These are phyloP conservation scores for Lipomyces yamadae DNA, from an alignment of 805 yeast genomes.

Conservation along the genomic window DNA sequence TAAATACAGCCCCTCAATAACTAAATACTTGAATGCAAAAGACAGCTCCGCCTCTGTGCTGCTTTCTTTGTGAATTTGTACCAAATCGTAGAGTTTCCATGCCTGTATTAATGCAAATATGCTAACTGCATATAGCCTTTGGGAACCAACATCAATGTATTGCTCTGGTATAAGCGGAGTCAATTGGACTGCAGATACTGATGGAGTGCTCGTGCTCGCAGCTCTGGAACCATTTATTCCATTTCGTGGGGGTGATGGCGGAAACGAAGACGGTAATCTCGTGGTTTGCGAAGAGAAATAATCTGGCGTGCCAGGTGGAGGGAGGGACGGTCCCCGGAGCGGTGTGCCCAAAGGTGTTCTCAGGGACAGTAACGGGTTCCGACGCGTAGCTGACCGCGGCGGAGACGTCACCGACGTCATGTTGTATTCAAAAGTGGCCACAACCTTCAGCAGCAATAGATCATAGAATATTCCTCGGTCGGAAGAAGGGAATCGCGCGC, in stretches of 20 bases:
- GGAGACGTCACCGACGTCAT: conserved; percentile 17
- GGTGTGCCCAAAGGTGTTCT: background rate
- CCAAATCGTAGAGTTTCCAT: conserved; percentile 78
- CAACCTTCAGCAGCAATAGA: background rate
- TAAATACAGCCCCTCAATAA: conserved; percentile 72
- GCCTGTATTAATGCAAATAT: conserved; percentile 76
- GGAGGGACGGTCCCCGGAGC: conserved; percentile 10
- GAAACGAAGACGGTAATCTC: conserved; percentile 32
- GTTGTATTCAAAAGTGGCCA: background rate
- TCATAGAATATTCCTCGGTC: background rate
- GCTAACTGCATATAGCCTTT: conserved; percentile 68
- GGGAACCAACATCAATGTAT: conserved; percentile 74
- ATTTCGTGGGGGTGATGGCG: conserved; percentile 30
- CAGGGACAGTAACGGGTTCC: background rate
- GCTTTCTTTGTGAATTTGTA: conserved; percentile 58
- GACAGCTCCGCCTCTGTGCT: conserved; percentile 57
- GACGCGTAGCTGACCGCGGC: conserved; percentile 9
- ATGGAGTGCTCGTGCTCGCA: background rate
- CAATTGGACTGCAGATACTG: background rate
- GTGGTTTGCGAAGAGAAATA: conserved; percentile 27
- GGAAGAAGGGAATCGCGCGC: background rate
- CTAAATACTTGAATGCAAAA: conserved; percentile 70
- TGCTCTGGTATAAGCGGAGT: conserved; percentile 61
- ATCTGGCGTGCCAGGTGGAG: conserved; percentile 13
- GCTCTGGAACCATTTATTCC: background rate